Evolutionary conservation across 106 monocot genomes (phyloP), one percentile per base, ranked within the genome.

Genomic region (Acorus calamus): DNA sequence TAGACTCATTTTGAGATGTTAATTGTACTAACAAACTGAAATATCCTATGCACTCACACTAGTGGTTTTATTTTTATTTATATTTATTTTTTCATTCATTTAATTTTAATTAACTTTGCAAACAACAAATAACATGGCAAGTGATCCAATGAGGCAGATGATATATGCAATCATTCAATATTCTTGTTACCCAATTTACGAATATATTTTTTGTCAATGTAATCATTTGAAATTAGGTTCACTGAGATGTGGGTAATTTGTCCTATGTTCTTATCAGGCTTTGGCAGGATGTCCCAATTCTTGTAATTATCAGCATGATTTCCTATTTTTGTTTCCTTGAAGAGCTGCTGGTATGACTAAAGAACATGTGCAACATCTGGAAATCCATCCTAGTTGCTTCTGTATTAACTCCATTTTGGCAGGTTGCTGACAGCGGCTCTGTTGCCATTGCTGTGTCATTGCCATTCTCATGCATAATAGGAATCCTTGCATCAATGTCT

Each of bases 271-370:
- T 61, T 60, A 44, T 42, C 55, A 83, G 78, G 43, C 8, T 63
- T 7, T 78, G 64, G 73, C 54, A 78, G 7, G 83, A 73, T 8
- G 65, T 75, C 57, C 83, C 78, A 47, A 52, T 75, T n/a, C 71
- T 83, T 46, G 68, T 79, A 6, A 75, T 78, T 10, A 59, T 72
- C 7, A 83, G 74, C 78, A 78, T 75, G 71, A 67, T 83, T 47
- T 71, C 78, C 53, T 83, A 83, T 68, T 83, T 83, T 62, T 78
- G 78, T 57, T 83, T 83, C 78, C 71, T 83, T 10, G 78, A 83
- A 56, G 71, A 83, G 47, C 41, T 83, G 6, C 14, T 83, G 83
- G 83, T 83, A 74, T 44, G 69, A 67, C 45, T 12, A 5, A 56
- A 50, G 2, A 0, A 14, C 6, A 10, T 48, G 11, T 4, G 7